A percentile compares a stretch with the other conserved stretches of the same genome.
Conservation (phyloP, 2,329 filamentous ascomycete species). For the Capronia coronata region DNA sequence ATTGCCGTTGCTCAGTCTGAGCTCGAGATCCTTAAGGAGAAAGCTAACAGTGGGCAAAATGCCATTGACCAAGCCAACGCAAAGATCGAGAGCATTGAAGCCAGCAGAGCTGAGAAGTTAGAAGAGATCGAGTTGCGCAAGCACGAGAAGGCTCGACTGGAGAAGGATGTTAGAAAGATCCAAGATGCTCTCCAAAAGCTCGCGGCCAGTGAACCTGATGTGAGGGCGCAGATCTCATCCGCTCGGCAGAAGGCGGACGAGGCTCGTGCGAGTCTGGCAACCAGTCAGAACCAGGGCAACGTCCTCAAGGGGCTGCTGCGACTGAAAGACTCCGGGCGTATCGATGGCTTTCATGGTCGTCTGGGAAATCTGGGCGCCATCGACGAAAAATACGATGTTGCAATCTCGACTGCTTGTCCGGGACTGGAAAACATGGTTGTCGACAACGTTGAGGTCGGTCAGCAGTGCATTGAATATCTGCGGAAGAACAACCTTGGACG, state of each 20-base stretch:
- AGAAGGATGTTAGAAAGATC: constrained; percentile 67
- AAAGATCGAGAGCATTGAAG: constrained; percentile 68
- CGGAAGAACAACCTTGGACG: constrained; percentile 95
- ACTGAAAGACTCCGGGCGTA: constrained; percentile 89
- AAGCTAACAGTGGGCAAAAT: constrained; percentile 77
- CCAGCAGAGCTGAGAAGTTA: constrained; percentile 63
- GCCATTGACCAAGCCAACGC: constrained; percentile 75
- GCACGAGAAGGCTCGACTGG: constrained; percentile 62
- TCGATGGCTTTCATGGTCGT: constrained; percentile 93
- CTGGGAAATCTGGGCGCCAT: constrained; percentile 92
- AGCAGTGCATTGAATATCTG: constrained; percentile 96
- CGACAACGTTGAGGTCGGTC: constrained; percentile 88
- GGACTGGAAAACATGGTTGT: constrained; percentile 94
- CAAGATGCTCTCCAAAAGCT: constrained; percentile 68
- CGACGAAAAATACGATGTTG: constrained; percentile 88
- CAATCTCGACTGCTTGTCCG: constrained; percentile 94
- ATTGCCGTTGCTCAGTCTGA: constrained; percentile 95
- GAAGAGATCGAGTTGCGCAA: constrained; percentile 71
- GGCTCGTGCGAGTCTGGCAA: constrained; percentile 80
- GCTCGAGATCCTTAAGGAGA: constrained; percentile 82
- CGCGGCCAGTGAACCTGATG: constrained; percentile 67
- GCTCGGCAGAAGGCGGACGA: constrained; percentile 94
- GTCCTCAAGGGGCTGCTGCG: constrained; percentile 89
- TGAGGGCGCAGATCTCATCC: constrained; percentile 78
- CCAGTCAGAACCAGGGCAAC: constrained; percentile 85